Conservation (phyloP, 257 asterid species). For the Solanum tarapatanum region DNA sequence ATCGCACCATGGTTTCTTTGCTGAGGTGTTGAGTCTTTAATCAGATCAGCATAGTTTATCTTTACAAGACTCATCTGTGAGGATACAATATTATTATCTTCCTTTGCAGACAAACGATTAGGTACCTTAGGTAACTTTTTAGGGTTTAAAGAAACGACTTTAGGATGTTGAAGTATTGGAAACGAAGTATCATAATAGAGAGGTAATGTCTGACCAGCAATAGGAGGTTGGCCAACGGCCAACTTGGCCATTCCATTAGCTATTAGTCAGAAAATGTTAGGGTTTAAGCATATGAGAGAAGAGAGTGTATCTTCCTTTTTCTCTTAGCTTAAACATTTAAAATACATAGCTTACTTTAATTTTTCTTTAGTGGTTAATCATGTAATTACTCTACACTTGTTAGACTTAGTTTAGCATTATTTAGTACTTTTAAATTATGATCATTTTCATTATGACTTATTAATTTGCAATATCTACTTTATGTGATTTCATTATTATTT, state of each 20-base stretch:
- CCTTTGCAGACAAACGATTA: no score
- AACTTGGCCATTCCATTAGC: no score
- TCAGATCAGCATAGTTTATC: no score
- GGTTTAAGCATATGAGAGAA: not conserved
- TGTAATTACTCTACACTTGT: not conserved
- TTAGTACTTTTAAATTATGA: no score
- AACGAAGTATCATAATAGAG: no score
- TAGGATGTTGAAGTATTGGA: not conserved
- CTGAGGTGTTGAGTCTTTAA: no score
- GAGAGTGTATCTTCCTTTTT: not conserved
- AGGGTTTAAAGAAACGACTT: not conserved
- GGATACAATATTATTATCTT: no score
- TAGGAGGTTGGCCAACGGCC: not conserved
- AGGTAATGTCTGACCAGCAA: not conserved
- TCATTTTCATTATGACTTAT: not conserved
- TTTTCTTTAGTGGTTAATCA: not conserved
- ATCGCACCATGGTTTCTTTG: not conserved
- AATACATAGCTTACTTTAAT: not conserved
- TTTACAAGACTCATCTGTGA: no score
- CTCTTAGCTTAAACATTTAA: no score
- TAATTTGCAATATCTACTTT: not conserved
- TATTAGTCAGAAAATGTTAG: no score
- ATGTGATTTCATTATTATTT: not conserved
- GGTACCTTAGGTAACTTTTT: no score
- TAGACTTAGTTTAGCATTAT: not conserved